phyloP scores from a whole-genome alignment of 331 rosid species.

The Pyracantha coccinea region DNA sequence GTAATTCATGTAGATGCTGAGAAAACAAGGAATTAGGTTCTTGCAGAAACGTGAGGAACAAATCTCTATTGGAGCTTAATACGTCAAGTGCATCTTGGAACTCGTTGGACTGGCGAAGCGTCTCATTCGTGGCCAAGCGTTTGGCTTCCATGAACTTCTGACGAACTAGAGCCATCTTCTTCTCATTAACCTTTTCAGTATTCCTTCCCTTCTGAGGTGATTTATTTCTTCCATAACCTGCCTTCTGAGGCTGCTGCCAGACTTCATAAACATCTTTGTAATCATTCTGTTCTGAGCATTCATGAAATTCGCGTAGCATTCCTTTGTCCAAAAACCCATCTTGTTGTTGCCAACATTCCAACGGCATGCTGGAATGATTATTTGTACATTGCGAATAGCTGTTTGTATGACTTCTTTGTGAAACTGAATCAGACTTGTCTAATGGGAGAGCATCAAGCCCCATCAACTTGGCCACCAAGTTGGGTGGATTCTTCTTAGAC shows the following conservation, averaged over 20 bases:
- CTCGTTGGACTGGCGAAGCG: conserved; percentile 57
- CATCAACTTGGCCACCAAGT: conserved; percentile 91
- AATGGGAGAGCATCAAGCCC: conserved; percentile 77
- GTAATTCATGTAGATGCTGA: conserved; percentile 43
- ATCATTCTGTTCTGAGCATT: conserved; percentile 32
- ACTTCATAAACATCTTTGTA: conserved; percentile 54
- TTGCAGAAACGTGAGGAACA: conserved; percentile 58
- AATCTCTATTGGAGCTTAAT: conserved; percentile 72
- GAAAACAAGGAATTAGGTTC: conserved; percentile 48
- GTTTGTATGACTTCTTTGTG: conserved; percentile 43
- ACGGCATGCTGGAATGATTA: conserved; percentile 26
- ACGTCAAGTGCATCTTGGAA: conserved; percentile 76
- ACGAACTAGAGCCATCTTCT: conserved; percentile 62
- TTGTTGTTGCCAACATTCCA: conserved; percentile 41
- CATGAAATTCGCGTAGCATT: conserved; percentile 37
- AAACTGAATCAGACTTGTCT: conserved; percentile 40
- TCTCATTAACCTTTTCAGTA: conserved; percentile 36
- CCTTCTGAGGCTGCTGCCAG: conserved; percentile 61
- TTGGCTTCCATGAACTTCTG: conserved; percentile 72
- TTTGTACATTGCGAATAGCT: conserved; percentile 33
- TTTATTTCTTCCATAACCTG: conserved; percentile 39
- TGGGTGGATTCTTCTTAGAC: conserved; percentile 53
- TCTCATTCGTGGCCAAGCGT: conserved; percentile 55
- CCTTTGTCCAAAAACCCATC: conserved; percentile 41
- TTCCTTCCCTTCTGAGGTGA: conserved; percentile 55